Base-by-base conservation (phyloP, 306 rosid species). In the Hippophae tibetana region DNA sequence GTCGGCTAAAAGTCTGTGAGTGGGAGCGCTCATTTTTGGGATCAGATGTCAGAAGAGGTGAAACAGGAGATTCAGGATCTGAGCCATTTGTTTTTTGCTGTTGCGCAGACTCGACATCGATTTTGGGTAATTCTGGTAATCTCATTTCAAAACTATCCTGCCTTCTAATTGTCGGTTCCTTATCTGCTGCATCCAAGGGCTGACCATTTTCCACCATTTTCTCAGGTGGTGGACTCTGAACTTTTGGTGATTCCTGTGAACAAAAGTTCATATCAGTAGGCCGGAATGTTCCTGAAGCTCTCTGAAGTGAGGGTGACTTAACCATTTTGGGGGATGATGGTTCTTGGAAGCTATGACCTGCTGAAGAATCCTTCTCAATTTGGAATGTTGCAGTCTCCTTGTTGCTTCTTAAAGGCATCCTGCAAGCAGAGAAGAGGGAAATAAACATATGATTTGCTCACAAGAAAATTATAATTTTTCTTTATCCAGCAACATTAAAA, bases 131-230 rank as follows among this genome's bases (percentile, higher is more conserved):
- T 70, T 93, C 88, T 0, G 99, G 99, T 26, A 93, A 71, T 76
- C 90, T 84, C 97, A 84, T 86, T 79, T 93, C 99, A 58, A 93
- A 93, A 75, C 99, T 93, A 72, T 93, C 99, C 76, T 88, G 97
- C 84, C 97, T 78, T 63, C 65, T 81, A 43, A 93, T 93, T 45
- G 97, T 63, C 42, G 95, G 99, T 62, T 93, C 99, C 86, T 86
- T 88, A 40, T 84, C 99, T 38, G 67, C 62, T 47, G 77, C 64
- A 70, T 85, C 95, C 80, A 82, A 42, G 53, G 76, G 47, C 76
- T 92, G 96, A 26, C 94, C 94, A 74, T 93, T 93, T 82, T 88
- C 96, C 54, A 40, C 64, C 75, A 77, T 68, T 79, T 84, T 88
- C 76, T 93, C 99, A 9, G 90, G 77, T 4, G 97, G 95, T n/a